phyloP scores from a whole-genome alignment of 768 basidiomycete genomes.

The Leccinum boreale region DNA sequence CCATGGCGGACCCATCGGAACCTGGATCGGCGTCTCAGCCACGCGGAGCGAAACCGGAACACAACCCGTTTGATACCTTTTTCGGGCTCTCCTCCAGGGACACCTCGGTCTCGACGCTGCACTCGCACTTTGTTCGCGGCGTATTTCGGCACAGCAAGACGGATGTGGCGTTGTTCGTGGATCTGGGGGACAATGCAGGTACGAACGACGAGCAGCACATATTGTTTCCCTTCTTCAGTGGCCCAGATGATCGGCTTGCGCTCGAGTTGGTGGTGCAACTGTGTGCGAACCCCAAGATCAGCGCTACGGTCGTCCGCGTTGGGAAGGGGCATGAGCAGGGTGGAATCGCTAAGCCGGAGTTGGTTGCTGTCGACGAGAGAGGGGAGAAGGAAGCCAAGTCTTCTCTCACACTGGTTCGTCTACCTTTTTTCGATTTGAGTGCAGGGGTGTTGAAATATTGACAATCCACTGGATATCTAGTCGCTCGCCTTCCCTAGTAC shows the following conservation, averaged over 20 bases:
- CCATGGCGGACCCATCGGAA: slow-evolving; percentile 30
- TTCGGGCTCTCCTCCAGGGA: slow-evolving; percentile 56
- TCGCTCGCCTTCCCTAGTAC: slow-evolving; percentile 61
- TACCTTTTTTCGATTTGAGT: neutral
- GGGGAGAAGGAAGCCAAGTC: slow-evolving; percentile 30
- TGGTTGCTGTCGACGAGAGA: slow-evolving; percentile 59
- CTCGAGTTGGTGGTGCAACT: slow-evolving; percentile 78
- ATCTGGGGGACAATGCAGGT: slow-evolving; percentile 45
- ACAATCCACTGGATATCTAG: slow-evolving; percentile 28
- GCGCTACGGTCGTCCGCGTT: slow-evolving; percentile 73
- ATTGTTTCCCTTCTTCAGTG: slow-evolving; percentile 90
- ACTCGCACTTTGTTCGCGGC: slow-evolving; percentile 82
- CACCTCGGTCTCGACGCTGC: slow-evolving; percentile 52
- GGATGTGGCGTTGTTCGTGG: slow-evolving; percentile 86
- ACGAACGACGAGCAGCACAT: slow-evolving; percentile 50
- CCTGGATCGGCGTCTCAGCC: slow-evolving; percentile 6
- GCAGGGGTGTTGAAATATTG: neutral
- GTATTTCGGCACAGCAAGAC: slow-evolving; percentile 68
- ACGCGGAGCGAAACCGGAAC: slow-evolving; percentile 20
- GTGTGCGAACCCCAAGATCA: slow-evolving; percentile 57
- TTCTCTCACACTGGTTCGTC: slow-evolving; percentile 8
- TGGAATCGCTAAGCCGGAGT: slow-evolving; percentile 50
- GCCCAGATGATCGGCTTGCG: slow-evolving; percentile 88
- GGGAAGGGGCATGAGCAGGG: slow-evolving; percentile 34
- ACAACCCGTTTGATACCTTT: slow-evolving; percentile 75